Percentiles rank a stretch among this genome's conserved stretches.
phyloP scores from a whole-genome alignment of 1,139 yeast species.

The Sugiyamaella novakii region DNA sequence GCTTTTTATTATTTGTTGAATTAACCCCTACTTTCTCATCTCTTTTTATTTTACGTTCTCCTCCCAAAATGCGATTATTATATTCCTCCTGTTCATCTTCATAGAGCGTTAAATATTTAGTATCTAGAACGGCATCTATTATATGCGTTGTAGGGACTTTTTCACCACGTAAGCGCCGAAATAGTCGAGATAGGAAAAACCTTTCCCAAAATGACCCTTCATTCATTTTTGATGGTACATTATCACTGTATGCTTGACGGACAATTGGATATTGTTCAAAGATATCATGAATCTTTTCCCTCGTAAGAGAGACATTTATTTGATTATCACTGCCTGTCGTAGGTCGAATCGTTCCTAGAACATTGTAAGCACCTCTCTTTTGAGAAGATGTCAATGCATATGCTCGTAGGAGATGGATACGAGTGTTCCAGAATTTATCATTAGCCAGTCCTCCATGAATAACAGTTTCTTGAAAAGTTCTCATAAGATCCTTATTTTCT shows the following conservation, averaged over 20 bases:
- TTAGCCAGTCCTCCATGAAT: conserved; percentile 77
- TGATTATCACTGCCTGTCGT: conserved; percentile 70
- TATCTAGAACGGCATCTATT: conserved; percentile 80
- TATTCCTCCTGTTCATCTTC: conserved; percentile 26
- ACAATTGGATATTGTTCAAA: conserved; percentile 93
- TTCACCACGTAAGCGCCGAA: conserved; percentile 88
- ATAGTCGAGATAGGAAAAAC: conserved; percentile 85
- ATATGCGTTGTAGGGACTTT: conserved; percentile 72
- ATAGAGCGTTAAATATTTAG: conserved; percentile 56
- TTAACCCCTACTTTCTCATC: conserved; percentile 28
- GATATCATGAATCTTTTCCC: conserved; percentile 87
- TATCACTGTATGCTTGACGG: conserved; percentile 84
- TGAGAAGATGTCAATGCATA: conserved; percentile 84
- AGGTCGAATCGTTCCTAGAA: conserved; percentile 88
- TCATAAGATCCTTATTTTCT: conserved; percentile 69
- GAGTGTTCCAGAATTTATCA: conserved; percentile 83
- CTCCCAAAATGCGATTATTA: conserved; percentile 22
- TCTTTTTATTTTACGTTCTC: conserved; percentile 11
- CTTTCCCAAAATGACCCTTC: conserved; percentile 98
- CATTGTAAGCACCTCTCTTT: conserved; percentile 91
- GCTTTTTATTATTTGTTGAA: conserved; percentile 43
- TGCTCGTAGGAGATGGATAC: conserved; percentile 78
- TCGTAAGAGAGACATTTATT: conserved; percentile 86
- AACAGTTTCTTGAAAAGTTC: conserved; percentile 85
- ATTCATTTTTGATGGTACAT: conserved; percentile 76